Percentiles rank a stretch among this genome's conserved stretches.
These are phyloP conservation scores for Globisporangium okanoganense DNA, from an alignment of 352 stramenopile species.

Conservation along the genomic window DNA sequence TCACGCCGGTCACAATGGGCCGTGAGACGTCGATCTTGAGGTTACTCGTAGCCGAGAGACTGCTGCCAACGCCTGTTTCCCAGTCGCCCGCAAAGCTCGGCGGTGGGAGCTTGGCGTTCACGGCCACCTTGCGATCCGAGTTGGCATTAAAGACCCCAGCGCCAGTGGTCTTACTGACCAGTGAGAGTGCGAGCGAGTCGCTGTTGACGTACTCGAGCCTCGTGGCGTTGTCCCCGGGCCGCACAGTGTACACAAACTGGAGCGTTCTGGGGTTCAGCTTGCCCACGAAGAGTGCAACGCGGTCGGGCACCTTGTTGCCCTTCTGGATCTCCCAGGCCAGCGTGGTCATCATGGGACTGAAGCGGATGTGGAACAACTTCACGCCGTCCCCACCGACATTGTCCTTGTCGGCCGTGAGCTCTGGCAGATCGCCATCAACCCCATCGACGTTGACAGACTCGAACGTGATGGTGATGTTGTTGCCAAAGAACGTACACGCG, in stretches of 20 bases:
- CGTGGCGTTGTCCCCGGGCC: slow-evolving; percentile 47
- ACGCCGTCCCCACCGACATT: slow-evolving; percentile 44
- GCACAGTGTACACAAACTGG: slow-evolving; percentile 63
- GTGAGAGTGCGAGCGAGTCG: slow-evolving; percentile 45
- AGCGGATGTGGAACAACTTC: slow-evolving; percentile 44
- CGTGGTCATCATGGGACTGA: slow-evolving; percentile 32
- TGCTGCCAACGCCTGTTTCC: slow-evolving; percentile 56
- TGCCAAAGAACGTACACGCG: slow-evolving; percentile 75
- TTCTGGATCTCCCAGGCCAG: slow-evolving; percentile 69
- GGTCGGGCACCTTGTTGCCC: slow-evolving; percentile 34
- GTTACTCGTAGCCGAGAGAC: slow-evolving; percentile 40
- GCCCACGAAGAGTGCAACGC: slow-evolving; percentile 29
- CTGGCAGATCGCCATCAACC: slow-evolving; percentile 57
- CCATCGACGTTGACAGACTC: slow-evolving; percentile 70
- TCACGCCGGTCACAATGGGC: slow-evolving; percentile 47
- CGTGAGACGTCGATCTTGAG: slow-evolving; percentile 51
- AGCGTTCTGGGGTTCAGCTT: slow-evolving; percentile 36
- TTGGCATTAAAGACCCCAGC: slow-evolving; percentile 50
- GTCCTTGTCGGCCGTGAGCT: slow-evolving; percentile 43
- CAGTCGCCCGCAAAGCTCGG: slow-evolving; percentile 49
- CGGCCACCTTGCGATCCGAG: slow-evolving; percentile 20
- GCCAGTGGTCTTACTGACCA: slow-evolving; percentile 15
- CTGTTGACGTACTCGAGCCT: slow-evolving; percentile 65
- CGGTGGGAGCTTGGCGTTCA: slow-evolving; percentile 46
- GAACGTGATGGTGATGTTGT: slow-evolving; percentile 78